These are phyloP conservation scores for Penicillium cosmopolitanum DNA, from an alignment of 495 filamentous ascomycete species.

Conservation along the genomic window DNA sequence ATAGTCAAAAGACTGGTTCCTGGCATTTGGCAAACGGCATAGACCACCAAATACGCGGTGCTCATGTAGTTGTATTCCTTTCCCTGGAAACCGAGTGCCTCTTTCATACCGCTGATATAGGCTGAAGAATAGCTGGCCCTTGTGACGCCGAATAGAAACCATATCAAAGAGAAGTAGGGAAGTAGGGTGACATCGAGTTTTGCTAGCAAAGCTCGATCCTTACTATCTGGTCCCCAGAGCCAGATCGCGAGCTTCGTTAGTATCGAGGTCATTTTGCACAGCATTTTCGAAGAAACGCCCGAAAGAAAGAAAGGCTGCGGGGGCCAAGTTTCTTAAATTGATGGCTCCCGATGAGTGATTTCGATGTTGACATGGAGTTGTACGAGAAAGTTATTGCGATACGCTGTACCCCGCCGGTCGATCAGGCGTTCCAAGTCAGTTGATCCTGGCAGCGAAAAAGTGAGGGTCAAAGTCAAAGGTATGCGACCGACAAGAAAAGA, in stretches of 20 bases:
- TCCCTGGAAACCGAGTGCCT: constrained; percentile 37
- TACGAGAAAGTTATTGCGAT: no score
- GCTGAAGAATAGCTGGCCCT: constrained; percentile 43
- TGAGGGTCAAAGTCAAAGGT: background rate
- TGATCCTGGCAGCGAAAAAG: background rate
- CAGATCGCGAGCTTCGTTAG: constrained; percentile 24
- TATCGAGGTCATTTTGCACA: constrained; percentile 15
- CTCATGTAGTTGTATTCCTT: constrained; percentile 47
- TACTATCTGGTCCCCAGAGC: constrained; percentile 34
- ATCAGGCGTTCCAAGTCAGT: no score
- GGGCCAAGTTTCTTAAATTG: background rate
- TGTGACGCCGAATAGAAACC: constrained; percentile 43
- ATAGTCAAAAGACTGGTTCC: constrained; percentile 38
- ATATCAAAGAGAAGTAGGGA: constrained; percentile 41
- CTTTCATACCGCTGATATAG: constrained; percentile 45
- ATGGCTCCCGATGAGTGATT: background rate
- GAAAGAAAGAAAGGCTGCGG: no score
- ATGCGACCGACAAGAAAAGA: background rate
- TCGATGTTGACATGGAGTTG: no score
- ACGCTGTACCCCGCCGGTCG: no score
- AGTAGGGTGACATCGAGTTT: constrained; percentile 38
- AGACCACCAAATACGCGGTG: constrained; percentile 41
- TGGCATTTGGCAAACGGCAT: constrained; percentile 44
- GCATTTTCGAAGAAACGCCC: background rate
- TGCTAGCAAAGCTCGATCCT: constrained; percentile 33